A percentile compares a stretch with the other conserved stretches of the same genome.
Evolutionary conservation across 75 land plant species (phyloP).

Genomic region (Pinus albicaulis): DNA sequence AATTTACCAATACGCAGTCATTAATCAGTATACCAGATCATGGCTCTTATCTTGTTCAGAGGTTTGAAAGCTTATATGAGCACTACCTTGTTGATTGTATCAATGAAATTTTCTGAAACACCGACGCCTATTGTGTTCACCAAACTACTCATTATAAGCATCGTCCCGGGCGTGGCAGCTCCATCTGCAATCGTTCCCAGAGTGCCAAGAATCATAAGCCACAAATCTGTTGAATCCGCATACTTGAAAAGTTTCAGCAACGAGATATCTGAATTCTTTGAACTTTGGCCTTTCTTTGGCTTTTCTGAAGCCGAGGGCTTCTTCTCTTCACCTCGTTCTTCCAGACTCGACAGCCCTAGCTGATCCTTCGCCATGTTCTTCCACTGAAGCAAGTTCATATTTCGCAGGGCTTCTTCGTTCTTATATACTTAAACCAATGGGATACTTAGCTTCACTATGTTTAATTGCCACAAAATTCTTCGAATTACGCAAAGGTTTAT

Average conservation of each 20-base stretch:
- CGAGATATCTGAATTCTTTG: not conserved
- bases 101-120: conserved; percentile 7
- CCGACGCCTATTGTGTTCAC: conserved; percentile 40
- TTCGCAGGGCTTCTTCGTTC: no score
- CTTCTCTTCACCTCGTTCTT: no score
- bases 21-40: not conserved
- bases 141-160: conserved; percentile 26
- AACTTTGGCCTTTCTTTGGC: no score
- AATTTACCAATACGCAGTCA: not conserved
- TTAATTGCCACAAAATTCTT: no score
- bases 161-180: conserved; percentile 29
- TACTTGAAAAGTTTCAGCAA: conserved; percentile 33
- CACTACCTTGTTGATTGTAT: conserved; percentile 20
- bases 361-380: no score
- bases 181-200: conserved; percentile 56
- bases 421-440: no score
- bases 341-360: no score
- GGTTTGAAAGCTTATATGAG: no score
- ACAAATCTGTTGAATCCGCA: conserved; percentile 35
- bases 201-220: conserved; percentile 46
- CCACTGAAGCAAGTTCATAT: no score
- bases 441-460: no score
- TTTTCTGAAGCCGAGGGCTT: no score
- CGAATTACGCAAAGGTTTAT: no score
- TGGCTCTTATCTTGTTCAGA: not conserved